A percentile compares a stretch with the other conserved stretches of the same genome.
Evolutionary conservation across 225 moss, liverwort and hornwort species (phyloP).

Genomic region (Pseudoscleropodium purum): DNA sequence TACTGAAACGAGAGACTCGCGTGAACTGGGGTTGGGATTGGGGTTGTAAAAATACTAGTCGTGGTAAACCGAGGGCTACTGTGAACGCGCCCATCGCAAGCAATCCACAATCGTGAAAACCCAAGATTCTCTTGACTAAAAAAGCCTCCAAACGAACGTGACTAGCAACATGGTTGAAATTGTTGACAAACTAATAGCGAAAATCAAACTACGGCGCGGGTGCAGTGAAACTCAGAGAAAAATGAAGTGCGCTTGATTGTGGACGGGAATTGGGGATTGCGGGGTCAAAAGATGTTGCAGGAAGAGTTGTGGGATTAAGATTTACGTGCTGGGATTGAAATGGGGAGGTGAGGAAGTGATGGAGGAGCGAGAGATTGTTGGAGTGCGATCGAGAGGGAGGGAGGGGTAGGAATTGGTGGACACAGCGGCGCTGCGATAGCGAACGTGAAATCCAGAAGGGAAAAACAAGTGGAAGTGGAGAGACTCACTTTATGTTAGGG

Average conservation of each 20-base stretch:
- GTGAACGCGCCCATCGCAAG: slow-evolving; percentile 30
- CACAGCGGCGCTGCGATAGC: background rate
- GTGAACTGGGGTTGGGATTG: background rate
- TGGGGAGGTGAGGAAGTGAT: background rate
- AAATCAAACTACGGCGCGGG: background rate
- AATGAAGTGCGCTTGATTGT: background rate
- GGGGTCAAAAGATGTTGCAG: background rate
- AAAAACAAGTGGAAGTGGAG: background rate
- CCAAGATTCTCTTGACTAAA: background rate
- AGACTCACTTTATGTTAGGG: too few species aligned
- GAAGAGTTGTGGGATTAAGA: background rate
- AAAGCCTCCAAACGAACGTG: background rate
- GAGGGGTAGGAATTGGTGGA: background rate
- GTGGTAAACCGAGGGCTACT: slow-evolving; percentile 13
- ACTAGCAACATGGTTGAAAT: background rate
- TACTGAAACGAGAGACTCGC: background rate
- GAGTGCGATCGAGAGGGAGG: background rate
- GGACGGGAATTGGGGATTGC: background rate
- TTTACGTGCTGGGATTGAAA: background rate
- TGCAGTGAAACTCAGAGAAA: background rate
- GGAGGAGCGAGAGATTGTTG: too few species aligned
- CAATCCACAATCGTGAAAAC: background rate
- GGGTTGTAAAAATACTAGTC: background rate
- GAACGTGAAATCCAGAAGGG: background rate
- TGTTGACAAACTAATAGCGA: background rate